Base-by-base conservation (phyloP, 305 asterid species). In the Caryopteris hybrid region DNA sequence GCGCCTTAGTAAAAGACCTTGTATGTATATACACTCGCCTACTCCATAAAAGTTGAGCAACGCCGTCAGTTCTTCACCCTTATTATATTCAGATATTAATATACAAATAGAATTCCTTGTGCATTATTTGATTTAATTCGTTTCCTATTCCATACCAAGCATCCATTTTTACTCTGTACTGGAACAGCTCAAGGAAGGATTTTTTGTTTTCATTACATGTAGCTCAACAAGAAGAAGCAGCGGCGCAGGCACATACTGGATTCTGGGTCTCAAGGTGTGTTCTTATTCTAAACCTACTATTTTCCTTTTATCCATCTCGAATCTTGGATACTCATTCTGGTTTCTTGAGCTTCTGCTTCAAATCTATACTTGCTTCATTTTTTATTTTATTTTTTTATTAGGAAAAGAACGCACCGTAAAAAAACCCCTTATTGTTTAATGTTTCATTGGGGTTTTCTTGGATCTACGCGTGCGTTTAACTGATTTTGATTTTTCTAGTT, bases 231-330 rank as follows among this genome's bases (percentile, higher is more conserved):
- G 60, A 58, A 57, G 68, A 43, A 72, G 21, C 9, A 22, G 23
- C 51, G 23, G 63, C 55, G 31, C 14, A 16, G 59, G 16, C 20
- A 17, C 50, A 29, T 34, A 12, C 64, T 67, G 13, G 20, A 17
- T 39, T 61, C 50, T 57, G 29, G 64, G 42, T 43, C 21, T 48
- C 63, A 48, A 75, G 74, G 76, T 68, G 21, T n/a, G 25, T 5
- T 17, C 18, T 51, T 13, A 34, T 41, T 47, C n/a, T 10, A 8
- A 8, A 38, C 43, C 8, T 45, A 36, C 2, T 0, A 3, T 8
- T 45, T 27, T 29, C 21, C 17, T 14, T 63, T n/a, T 14, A 25
- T 7, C 31, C 51, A 9, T 21, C 0, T 2, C n/a, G 6, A 31
- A 21, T 33, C 48, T 43, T 43, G 48, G 38, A n/a, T 43, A 8